phyloP scores from a whole-genome alignment of 176 grass and related monocot genomes.

The Guadua angustifolia region DNA sequence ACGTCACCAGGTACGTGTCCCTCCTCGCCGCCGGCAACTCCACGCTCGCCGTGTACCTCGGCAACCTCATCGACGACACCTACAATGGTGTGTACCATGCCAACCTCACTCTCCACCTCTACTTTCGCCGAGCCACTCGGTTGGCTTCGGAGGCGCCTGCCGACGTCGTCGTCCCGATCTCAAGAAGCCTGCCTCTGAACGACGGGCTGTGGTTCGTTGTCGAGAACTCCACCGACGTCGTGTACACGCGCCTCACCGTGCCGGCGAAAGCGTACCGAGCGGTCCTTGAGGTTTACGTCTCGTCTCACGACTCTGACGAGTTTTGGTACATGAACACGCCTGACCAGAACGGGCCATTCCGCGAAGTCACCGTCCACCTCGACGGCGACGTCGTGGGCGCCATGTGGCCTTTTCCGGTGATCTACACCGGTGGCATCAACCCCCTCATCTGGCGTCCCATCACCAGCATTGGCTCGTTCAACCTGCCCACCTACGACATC shows the following conservation, averaged over 20 bases:
- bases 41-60: conserved; percentile 52
- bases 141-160: background rate
- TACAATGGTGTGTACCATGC: conserved; percentile 71
- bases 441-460: conserved; percentile 69
- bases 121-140: conserved; percentile 29
- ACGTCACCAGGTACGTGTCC: no score
- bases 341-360: conserved; percentile 61
- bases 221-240: conserved; percentile 46
- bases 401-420: conserved; percentile 65
- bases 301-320: conserved; percentile 65
- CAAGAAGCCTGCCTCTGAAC: conserved; percentile 50
- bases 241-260: conserved; percentile 51
- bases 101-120: conserved; percentile 72
- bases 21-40: no score
- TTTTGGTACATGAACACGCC: conserved; percentile 66
- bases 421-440: conserved; percentile 63
- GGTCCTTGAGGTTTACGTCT: conserved; percentile 73
- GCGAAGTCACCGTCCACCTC: conserved; percentile 49
- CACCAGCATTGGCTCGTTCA: conserved; percentile 56
- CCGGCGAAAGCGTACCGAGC: conserved; percentile 67
- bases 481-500: conserved; percentile 63
- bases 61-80: conserved; percentile 57
- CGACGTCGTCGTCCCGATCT: conserved; percentile 65
- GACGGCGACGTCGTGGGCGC: conserved; percentile 59
- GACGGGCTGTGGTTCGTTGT: conserved; percentile 69